Base-by-base conservation (phyloP, 257 asterid genomes). In the Gardenia jasminoides region DNA sequence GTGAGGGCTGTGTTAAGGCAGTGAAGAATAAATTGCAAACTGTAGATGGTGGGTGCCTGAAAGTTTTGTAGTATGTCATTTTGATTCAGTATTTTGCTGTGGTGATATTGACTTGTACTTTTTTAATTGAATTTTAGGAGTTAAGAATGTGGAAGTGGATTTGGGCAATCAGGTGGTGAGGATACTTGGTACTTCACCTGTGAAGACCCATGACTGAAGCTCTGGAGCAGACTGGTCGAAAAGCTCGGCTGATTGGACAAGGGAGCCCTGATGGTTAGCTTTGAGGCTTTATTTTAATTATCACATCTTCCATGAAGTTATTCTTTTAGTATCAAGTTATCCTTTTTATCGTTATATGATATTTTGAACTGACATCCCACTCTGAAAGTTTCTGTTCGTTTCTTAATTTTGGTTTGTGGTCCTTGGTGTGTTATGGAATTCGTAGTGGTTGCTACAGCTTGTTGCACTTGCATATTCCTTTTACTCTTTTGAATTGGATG, bases 231-330 rank as follows among this genome's bases (percentile, higher is more conserved):
- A 92, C 96, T 20, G 99, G 99, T 78, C 90, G 93, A 48, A 95
- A 92, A 80, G 96, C 99, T 70, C 80, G 98, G 68, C 84, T 95
- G 58, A 93, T 95, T 81, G 99, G 99, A 75, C 99, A 95, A 84
- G 99, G 99, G 72, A 84, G 73, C 66, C 97, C 97, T 5, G 99
- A 90, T 61, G 99, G 99, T 95, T 62, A 17, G 78, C 66, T 56
- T 66, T 44, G 46, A 62, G 39, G 65, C 79, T 70, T 50, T 56
- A 31, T 39, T 33, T 66, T 19, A 30, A 31, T 76, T 52, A n/a
- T 39, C 43, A 39, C 44, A 24, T 39, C 68, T 16, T n/a, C 13
- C 65, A 36, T 50, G 72, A 61, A 9, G 22, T 70, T 26, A 24
- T 44, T 75, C 26, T 31, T 28, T 74, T 41, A 26, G 41, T 33